Base-by-base conservation (phyloP, 2,329 filamentous ascomycete genomes). In the Metarhizium brunneum region DNA sequence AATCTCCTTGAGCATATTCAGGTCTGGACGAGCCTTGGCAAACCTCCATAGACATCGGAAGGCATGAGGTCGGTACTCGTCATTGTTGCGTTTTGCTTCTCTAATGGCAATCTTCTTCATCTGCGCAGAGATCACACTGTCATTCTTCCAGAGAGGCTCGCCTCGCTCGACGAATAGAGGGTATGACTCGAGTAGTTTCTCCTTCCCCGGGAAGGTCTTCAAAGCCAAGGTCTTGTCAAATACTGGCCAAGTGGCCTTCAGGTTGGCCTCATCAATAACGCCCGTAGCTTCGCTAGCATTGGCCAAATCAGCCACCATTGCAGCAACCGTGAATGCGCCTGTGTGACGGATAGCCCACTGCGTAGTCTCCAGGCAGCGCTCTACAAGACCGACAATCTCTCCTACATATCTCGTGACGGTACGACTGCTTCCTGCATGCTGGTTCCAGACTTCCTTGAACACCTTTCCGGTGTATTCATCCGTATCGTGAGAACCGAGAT, bases 121-220 rank as follows among this genome's bases (percentile, higher is more conserved):
- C 62, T 86, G 79, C 8, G 81, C 77, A 11, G 80, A 79, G 29
- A 88, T 71, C 10, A 67, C 65, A 0, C 67, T 58, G 60, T 86
- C 80, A 6, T 69, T 68, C 50, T 75, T 71, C 76, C 84, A 85
- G 35, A 89, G 73, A 7, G 69, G 69, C 60, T 78, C 79, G 0
- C 81, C 82, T 59, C 85, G 83, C 63, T 83, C 79, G 0, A 88
- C 84, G 63, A 97, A 94, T 56, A 84, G 81, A 4, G 90, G 86
- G 68, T 94, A 90, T 6, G 88, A 86, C 47, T 84, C 79, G 2
- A 97, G 76, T 36, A 99, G 82, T 61, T 84, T 85, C 71, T 96
- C 91, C 68, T 99, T 99, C 25, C 90, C 90, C 0, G 87, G 81
- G 78, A 96, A 99, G 0, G 92, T 96, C 77, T 96, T 97, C 13